A percentile compares a stretch with the other conserved stretches of the same genome.
Evolutionary conservation across 371 early-diverging fungal genomes (phyloP).

Genomic region (Zancudomyces culisetae): DNA sequence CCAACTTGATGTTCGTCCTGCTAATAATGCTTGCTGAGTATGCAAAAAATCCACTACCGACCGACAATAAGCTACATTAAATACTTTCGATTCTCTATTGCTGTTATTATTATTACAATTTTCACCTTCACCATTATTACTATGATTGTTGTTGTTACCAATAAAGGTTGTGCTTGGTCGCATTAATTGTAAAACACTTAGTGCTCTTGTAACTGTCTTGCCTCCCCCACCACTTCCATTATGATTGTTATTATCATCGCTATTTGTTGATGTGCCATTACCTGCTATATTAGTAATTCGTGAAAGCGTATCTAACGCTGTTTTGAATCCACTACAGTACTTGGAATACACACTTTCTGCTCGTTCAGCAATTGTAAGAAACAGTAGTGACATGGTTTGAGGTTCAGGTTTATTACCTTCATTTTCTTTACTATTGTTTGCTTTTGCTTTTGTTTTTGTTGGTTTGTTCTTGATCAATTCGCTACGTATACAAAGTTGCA

Average conservation of each 20-base stretch:
- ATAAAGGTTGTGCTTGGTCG: too few relatives aligned
- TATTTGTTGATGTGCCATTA: conserved; percentile 1
- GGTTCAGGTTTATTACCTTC: conserved; percentile 4
- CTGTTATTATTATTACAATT: too few relatives aligned
- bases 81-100: conserved; percentile 2
- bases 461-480: too few relatives aligned
- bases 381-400: conserved; percentile 14
- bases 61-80: neutral
- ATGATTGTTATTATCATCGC: conserved; percentile 6
- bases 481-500: neutral
- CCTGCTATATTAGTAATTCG: conserved; percentile 5
- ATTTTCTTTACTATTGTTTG: too few relatives aligned
- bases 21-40: conserved; percentile 13
- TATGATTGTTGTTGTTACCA: conserved; percentile 4
- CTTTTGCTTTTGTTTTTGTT: too few relatives aligned
- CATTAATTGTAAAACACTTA: too few relatives aligned
- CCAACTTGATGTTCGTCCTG: conserved; percentile 33
- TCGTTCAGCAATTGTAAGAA: conserved; percentile 14
- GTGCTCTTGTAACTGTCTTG: conserved; percentile 2
- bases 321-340: conserved; percentile 20
- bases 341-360: conserved; percentile 18
- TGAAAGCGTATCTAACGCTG: conserved; percentile 14
- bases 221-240: conserved; percentile 7
- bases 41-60: conserved; percentile 10
- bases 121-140: conserved; percentile 6